Evolutionary conservation across 2,329 filamentous ascomycete genomes (phyloP).

Genomic region (Exophiala bonariae): DNA sequence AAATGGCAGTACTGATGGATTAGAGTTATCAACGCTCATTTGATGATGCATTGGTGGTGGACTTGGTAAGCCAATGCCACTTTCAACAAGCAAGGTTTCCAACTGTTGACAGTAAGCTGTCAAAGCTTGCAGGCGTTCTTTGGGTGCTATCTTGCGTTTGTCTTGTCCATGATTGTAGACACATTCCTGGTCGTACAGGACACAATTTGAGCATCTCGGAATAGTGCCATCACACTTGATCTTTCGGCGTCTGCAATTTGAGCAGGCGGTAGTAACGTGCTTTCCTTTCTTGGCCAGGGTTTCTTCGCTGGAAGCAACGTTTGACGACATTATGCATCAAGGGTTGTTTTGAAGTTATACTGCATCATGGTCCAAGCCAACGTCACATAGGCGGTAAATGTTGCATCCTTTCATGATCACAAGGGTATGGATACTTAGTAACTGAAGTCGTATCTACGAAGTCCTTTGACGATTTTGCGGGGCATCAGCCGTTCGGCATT

Average conservation of each 20-base stretch:
- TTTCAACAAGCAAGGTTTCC: constrained; percentile 9
- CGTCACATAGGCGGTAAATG: too few relatives aligned
- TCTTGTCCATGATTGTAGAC: constrained; percentile 18
- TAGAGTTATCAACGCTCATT: neutral
- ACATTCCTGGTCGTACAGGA: constrained; percentile 18
- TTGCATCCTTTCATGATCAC: too few relatives aligned
- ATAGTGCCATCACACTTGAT: constrained; percentile 29
- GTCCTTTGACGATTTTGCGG: too few relatives aligned
- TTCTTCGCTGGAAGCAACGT: too few relatives aligned
- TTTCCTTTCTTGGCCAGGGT: constrained; percentile 4
- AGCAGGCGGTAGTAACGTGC: constrained; percentile 23
- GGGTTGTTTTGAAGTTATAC: too few relatives aligned
- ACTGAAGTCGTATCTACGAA: too few relatives aligned
- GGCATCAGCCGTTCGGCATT: too few relatives aligned
- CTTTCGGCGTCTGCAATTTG: constrained; percentile 27
- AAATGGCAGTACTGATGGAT: neutral
- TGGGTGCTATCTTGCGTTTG: constrained; percentile 21
- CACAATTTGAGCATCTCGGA: constrained; percentile 28
- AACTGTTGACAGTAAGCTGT: constrained; percentile 17
- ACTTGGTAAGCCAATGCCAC: constrained; percentile 11
- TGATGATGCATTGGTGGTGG: constrained; percentile 14
- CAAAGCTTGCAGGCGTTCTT: constrained; percentile 16
- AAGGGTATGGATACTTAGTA: too few relatives aligned
- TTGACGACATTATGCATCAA: too few relatives aligned
- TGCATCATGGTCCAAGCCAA: too few relatives aligned